Conservation (phyloP, 306 rosid species). For the Casuarina cunninghamiana region DNA sequence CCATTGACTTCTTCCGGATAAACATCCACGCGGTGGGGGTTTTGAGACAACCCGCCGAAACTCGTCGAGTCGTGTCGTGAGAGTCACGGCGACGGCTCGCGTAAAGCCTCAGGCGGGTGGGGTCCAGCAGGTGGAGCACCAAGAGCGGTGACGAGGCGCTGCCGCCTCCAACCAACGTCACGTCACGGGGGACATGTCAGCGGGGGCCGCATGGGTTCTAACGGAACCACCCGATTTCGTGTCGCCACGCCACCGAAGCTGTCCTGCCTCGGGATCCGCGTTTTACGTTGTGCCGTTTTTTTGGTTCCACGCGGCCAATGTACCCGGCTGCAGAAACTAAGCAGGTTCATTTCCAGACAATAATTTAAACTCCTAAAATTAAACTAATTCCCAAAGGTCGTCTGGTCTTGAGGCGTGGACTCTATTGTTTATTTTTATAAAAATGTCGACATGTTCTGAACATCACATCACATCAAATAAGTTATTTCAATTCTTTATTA, state of each 20-base stretch:
- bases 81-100: too few relatives aligned
- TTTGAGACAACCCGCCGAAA: too few relatives aligned
- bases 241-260: constrained; percentile 47
- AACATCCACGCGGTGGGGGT: too few relatives aligned
- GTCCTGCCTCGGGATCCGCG: background rate
- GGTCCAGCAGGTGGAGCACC: constrained; percentile 13
- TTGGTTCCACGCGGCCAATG: constrained; percentile 2
- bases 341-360: background rate
- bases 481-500: too few relatives aligned
- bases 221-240: constrained; percentile 35
- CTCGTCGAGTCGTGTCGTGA: too few relatives aligned
- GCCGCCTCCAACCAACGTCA: constrained; percentile 25
- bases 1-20: too few relatives aligned
- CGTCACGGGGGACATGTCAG: constrained; percentile 23
- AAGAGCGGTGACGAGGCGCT: constrained; percentile 51
- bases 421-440: too few relatives aligned
- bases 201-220: background rate
- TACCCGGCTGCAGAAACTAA: background rate
- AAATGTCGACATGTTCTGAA: too few relatives aligned
- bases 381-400: too few relatives aligned
- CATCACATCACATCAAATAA: too few relatives aligned
- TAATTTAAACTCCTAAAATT: too few relatives aligned
- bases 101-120: constrained; percentile 18
- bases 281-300: background rate
- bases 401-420: too few relatives aligned